Evolutionary conservation across 345 rosid species (phyloP).

Genomic region (Eucalyptus regnans): DNA sequence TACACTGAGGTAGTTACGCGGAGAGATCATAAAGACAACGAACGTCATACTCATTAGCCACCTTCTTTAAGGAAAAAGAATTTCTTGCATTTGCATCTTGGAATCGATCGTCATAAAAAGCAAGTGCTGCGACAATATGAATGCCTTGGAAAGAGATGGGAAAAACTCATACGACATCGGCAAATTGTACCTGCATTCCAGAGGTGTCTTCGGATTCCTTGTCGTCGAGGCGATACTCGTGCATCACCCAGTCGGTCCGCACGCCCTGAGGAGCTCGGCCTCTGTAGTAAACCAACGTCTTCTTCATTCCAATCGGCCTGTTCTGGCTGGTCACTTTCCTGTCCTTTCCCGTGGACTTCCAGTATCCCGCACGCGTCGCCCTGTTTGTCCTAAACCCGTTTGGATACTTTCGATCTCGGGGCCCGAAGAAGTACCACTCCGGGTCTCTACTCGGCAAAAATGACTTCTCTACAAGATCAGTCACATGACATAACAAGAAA

Average conservation of each 20-base stretch:
- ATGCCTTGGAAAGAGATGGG: background rate
- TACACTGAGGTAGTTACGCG: background rate
- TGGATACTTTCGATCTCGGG: constrained; percentile 83
- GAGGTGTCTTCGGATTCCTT: constrained; percentile 70
- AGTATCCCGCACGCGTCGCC: constrained; percentile 81
- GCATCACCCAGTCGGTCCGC: constrained; percentile 94
- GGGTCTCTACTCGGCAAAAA: constrained; percentile 86
- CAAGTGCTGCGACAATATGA: background rate
- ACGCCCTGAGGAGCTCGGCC: constrained; percentile 95
- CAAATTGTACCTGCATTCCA: constrained; percentile 56
- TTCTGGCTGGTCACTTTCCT: constrained; percentile 54
- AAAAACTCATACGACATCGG: background rate
- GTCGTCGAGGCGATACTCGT: constrained; percentile 87
- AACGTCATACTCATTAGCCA: background rate
- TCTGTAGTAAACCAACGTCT: constrained; percentile 77
- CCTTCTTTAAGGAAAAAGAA: background rate
- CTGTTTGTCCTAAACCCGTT: constrained; percentile 86
- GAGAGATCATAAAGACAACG: background rate
- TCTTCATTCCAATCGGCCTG: constrained; percentile 87
- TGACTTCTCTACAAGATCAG: constrained; percentile 46
- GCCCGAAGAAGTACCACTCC: constrained; percentile 96
- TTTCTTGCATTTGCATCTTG: background rate
- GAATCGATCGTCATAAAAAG: background rate
- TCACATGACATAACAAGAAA: background rate
- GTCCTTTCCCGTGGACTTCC: constrained; percentile 93